Percentiles rank a stretch among this genome's conserved stretches.
Evolutionary conservation across 2,329 filamentous ascomycete species (phyloP).

Genomic region (Ophiocordyceps sinensis): DNA sequence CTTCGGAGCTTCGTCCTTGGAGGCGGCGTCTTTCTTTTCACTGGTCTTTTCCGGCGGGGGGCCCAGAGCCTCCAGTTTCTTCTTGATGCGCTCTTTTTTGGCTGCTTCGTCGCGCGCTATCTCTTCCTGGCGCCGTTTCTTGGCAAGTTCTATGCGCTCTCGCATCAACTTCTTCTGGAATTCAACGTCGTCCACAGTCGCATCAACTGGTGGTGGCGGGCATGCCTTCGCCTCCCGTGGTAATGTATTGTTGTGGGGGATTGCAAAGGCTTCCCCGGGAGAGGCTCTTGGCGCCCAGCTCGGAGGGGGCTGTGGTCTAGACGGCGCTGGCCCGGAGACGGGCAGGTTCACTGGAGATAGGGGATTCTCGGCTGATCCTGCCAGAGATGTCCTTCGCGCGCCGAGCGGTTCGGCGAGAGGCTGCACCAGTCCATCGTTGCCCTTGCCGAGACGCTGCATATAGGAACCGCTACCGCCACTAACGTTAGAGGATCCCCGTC

Average conservation of each 20-base stretch:
- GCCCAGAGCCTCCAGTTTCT: constrained; percentile 58
- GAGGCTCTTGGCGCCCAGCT: constrained; percentile 23
- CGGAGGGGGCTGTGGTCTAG: constrained; percentile 11
- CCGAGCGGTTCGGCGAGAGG: constrained; percentile 27
- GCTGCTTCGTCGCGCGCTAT: constrained; percentile 61
- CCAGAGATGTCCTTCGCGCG: constrained; percentile 32
- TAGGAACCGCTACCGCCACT: constrained; percentile 70
- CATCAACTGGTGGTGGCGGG: constrained; percentile 16
- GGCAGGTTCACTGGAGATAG: constrained; percentile 24
- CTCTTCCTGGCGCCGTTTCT: constrained; percentile 52
- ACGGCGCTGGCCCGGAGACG: constrained; percentile 12
- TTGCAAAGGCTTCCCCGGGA: constrained; percentile 26
- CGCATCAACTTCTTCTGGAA: constrained; percentile 60
- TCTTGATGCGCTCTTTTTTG: constrained; percentile 52
- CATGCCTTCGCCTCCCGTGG: constrained; percentile 15
- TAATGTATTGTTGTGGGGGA: constrained; percentile 17
- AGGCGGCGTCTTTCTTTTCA: constrained; percentile 32
- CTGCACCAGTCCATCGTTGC: constrained; percentile 24
- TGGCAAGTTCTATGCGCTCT: constrained; percentile 53
- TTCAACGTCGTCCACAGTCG: constrained; percentile 40
- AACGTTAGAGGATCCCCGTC: constrained; percentile 79
- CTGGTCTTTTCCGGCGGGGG: constrained; percentile 47
- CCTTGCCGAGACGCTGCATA: constrained; percentile 39
- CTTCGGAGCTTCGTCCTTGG: constrained; percentile 25
- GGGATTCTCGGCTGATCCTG: constrained; percentile 35